These are phyloP conservation scores for Saccharomycopsis sp. DNA, from an alignment of 805 yeast genomes.

Conservation along the genomic window DNA sequence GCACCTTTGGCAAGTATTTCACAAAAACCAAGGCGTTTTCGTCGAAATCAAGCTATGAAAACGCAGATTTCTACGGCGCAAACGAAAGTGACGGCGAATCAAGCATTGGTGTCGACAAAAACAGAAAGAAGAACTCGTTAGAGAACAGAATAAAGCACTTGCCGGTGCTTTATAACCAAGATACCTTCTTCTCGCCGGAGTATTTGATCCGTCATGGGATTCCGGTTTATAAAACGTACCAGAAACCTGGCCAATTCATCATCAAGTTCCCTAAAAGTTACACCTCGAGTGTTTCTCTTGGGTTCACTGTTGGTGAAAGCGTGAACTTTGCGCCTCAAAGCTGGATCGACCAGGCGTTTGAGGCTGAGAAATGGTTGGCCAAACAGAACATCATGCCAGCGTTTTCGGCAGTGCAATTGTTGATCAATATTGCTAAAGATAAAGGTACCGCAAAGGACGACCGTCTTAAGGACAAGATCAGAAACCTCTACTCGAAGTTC, in stretches of 20 bases:
- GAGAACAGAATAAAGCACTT: conserved; percentile 8
- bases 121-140: neutral
- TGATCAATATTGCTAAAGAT: conserved; percentile 40
- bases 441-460: conserved; percentile 33
- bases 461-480: conserved; percentile 30
- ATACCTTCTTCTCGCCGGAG: conserved; percentile 44
- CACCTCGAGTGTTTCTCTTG: conserved; percentile 45
- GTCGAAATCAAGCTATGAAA: neutral
- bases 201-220: conserved; percentile 44
- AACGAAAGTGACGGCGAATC: neutral
- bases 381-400: conserved; percentile 44
- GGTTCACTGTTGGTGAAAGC: conserved; percentile 50
- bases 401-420: conserved; percentile 44
- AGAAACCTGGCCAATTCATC: conserved; percentile 55
- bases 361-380: conserved; percentile 45
- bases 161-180: conserved; percentile 32
- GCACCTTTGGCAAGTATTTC: conserved; percentile 13
- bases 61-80: too few species aligned
- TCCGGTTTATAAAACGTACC: conserved; percentile 40
- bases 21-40: conserved; percentile 5
- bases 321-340: conserved; percentile 48
- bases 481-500: conserved; percentile 31
- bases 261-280: conserved; percentile 53
- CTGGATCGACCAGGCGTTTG: conserved; percentile 48
- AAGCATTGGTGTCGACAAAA: neutral